Evolutionary conservation across 2,329 filamentous ascomycete genomes (phyloP).

Genomic region (Penicillium capsulatum): DNA sequence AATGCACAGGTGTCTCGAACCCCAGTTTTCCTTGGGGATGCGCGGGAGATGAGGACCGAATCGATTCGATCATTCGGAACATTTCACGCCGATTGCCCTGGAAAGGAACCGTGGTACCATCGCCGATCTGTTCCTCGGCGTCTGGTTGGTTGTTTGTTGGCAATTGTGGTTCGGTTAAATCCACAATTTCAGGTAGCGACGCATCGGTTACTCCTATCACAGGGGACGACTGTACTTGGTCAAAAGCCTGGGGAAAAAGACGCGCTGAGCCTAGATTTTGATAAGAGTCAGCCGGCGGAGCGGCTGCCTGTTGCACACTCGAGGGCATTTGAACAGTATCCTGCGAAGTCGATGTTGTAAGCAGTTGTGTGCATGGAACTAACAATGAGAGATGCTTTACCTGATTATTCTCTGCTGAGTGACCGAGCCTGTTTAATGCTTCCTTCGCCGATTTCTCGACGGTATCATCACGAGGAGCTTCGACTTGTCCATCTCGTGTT

Average conservation of each 20-base stretch:
- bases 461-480: conserved; percentile 60
- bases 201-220: conserved; percentile 19
- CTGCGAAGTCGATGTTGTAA: background rate
- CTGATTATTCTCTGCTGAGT: background rate
- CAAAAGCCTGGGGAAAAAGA: background rate
- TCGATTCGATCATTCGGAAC: conserved; percentile 63
- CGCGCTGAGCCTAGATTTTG: background rate
- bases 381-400: conserved; percentile 1
- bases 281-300: background rate
- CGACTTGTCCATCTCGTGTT: conserved; percentile 57
- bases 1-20: conserved; percentile 28
- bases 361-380: background rate
- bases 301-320: background rate
- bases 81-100: conserved; percentile 65
- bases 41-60: conserved; percentile 49
- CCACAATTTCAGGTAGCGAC: conserved; percentile 22
- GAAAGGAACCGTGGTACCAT: conserved; percentile 60
- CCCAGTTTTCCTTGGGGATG: conserved; percentile 26
- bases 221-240: conserved; percentile 28
- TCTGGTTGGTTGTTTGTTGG: conserved; percentile 35
- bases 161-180: conserved; percentile 29
- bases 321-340: background rate
- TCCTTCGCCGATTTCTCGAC: conserved; percentile 57
- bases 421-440: background rate
- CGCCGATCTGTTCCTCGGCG: conserved; percentile 47